phyloP scores from a whole-genome alignment of 2,329 filamentous ascomycete genomes.

The Geosmithia putterillii region DNA sequence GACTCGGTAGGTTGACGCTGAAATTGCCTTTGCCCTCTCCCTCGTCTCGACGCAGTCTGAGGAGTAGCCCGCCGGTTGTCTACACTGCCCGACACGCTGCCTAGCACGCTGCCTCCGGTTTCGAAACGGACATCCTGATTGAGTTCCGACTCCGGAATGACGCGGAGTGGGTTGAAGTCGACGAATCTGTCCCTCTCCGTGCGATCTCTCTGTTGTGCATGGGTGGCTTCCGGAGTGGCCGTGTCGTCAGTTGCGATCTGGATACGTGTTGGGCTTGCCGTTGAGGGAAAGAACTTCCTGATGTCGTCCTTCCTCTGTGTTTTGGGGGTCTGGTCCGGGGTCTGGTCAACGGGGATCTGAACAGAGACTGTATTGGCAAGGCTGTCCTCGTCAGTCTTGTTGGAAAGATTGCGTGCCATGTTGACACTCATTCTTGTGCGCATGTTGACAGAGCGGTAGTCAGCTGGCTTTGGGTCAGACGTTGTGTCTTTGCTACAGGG shows the following conservation, averaged over 20 bases:
- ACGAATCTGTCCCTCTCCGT: background rate
- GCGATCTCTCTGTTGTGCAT: background rate
- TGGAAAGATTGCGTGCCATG: constrained; percentile 17
- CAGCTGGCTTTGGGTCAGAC: background rate
- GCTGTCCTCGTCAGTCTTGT: constrained; percentile 14
- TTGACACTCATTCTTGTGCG: constrained; percentile 11
- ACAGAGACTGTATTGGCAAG: constrained; percentile 10
- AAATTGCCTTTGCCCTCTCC: background rate
- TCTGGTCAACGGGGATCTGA: constrained; percentile 8
- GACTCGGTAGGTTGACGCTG: background rate
- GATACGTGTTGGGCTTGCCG: background rate
- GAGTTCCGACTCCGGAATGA: background rate
- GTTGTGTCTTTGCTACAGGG: background rate
- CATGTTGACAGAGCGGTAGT: background rate
- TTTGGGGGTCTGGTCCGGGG: background rate
- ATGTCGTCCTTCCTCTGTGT: background rate
- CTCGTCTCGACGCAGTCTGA: background rate
- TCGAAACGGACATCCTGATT: background rate
- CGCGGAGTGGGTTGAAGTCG: background rate
- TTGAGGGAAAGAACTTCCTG: constrained; percentile 1
- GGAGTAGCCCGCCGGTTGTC: too few relatives aligned
- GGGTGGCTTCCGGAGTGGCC: background rate
- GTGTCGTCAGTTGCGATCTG: constrained; percentile 3
- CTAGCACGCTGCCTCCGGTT: background rate
- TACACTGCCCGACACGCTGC: too few relatives aligned